Base-by-base conservation (phyloP, 164 flowering plant species). In the Vitis rotundifolia region DNA sequence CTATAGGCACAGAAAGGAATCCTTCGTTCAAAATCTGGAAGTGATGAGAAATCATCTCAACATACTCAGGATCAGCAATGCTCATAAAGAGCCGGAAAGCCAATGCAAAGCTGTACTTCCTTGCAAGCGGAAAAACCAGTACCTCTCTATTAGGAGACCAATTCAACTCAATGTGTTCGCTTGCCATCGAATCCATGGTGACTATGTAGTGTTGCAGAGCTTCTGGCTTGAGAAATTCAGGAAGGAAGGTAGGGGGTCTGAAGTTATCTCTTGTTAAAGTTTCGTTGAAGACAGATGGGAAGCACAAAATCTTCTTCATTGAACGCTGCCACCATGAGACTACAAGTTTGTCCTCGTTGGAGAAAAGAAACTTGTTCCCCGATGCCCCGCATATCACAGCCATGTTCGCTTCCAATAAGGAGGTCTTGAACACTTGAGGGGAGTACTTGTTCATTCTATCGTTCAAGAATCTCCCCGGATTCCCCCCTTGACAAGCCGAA, bases 61-160 rank as follows among this genome's bases (percentile, higher is more conserved):
- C 49, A 9, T 15, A 28, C 4, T 10, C 7, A 4, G 76, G 57
- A 62, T 73, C 76, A 0, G 54, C 14, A 14, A 54, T 11, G 18
- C 75, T 68, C 51, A 73, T 3, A 54, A 78, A 78, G 52, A 78
- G 37, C 2, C 61, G 51, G 19, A 79, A 81, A 8, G 80, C 82
- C 48, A 82, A 62, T 1, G 75, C 29, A 58, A 79, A 79, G 48
- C 77, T 72, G 67, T 26, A 70, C 11, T 22, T 63, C 19, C 71
- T 73, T 2, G 61, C 49, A 5, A 70, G 22, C 14, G 70, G 73
- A 59, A 67, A 75, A 7, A 67, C 79, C 8, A 11, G 37, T 2
- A 79, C 77, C 18, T 72, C 51, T 5, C 10, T 1, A 5, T 73
- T 0, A 6, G 55, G 49, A 0, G 22, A 12, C 76, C 76, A 73